Evolutionary conservation across 2,329 filamentous ascomycete species (phyloP), one percentile per base, ranked within the genome.

Genomic region (Aspergillus sp.): DNA sequence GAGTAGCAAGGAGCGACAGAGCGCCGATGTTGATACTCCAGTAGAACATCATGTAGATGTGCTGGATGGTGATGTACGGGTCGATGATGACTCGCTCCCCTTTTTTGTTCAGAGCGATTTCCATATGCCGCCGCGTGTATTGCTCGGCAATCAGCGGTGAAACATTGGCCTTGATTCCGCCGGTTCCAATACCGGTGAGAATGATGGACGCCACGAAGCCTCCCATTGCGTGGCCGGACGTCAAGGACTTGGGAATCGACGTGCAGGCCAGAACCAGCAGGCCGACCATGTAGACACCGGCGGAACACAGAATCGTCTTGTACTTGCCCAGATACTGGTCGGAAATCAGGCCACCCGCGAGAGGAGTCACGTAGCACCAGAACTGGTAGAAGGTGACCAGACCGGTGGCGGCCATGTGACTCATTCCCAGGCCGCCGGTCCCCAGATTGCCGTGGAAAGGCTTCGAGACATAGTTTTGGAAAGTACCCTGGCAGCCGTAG

Each of bases 111-210:
- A 49, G 52, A 37, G 54, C 50, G n/a, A 46, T 53, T 8, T 40
- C 39, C 32, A 44, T 39, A 46, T 45, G 69, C 45, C 61, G 69
- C 43, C 57, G 50, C 8, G 60, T 61, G 38, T 76, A 73, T 53
- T 79, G 75, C 39, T 78, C 75, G 25, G 71, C 72, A 32, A 71
- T 71, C 20, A 67, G 44, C 11, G 63, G 61, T 19, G 53, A 53
- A 25, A 67, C 64, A 52, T 77, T 78, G 30, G 71, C 67, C 57
- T 78, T 79, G 60, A 80, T 76, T 20, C 72, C 72, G 32, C 75
- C 74, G 1, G 72, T 75, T 15, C 74, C 74, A 11, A 77, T 49
- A 17, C 73, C 74, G 37, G 77, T 74, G 36, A 77, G 47, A 39
- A 78, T 60, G 40, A 72, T 56, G 15, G 68, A 61, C 10, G 61